phyloP scores from a whole-genome alignment of 345 rosid species.

The Brassica cretica region DNA sequence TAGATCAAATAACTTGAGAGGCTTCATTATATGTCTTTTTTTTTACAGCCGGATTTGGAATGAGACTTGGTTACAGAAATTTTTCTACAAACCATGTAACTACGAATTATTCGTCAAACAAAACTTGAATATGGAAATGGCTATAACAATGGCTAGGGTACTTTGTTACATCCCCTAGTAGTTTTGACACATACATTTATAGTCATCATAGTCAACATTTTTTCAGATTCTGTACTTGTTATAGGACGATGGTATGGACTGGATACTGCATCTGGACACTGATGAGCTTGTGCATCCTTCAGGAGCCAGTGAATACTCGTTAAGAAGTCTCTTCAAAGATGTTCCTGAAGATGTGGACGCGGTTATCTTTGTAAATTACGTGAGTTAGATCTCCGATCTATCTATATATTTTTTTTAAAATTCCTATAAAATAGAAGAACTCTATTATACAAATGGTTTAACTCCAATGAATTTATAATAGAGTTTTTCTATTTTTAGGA shows the following conservation, averaged over 20 bases:
- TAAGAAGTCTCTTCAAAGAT: slow-evolving; percentile 62
- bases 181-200: neutral
- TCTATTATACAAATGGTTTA: too few relatives aligned
- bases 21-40: slow-evolving; percentile 7
- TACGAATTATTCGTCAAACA: slow-evolving; percentile 95
- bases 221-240: neutral
- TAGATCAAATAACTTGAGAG: neutral
- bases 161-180: slow-evolving; percentile 23
- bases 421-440: too few relatives aligned
- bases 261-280: slow-evolving; percentile 95
- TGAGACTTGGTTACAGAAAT: slow-evolving; percentile 87
- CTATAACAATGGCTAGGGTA: slow-evolving; percentile 94
- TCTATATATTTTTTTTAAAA: too few relatives aligned
- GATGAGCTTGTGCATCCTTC: slow-evolving; percentile 91
- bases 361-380: slow-evolving; percentile 85
- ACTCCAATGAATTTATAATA: too few relatives aligned
- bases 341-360: slow-evolving; percentile 70
- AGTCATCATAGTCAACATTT: neutral
- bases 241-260: slow-evolving; percentile 77
- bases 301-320: slow-evolving; percentile 77
- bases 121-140: slow-evolving; percentile 96
- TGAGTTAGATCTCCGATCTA: slow-evolving; percentile 46
- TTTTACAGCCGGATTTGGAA: slow-evolving; percentile 86
- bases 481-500: too few relatives aligned
- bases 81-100: slow-evolving; percentile 96